phyloP scores from a whole-genome alignment of 139 green algal species.

The Tetradesmus lagerheimii region DNA sequence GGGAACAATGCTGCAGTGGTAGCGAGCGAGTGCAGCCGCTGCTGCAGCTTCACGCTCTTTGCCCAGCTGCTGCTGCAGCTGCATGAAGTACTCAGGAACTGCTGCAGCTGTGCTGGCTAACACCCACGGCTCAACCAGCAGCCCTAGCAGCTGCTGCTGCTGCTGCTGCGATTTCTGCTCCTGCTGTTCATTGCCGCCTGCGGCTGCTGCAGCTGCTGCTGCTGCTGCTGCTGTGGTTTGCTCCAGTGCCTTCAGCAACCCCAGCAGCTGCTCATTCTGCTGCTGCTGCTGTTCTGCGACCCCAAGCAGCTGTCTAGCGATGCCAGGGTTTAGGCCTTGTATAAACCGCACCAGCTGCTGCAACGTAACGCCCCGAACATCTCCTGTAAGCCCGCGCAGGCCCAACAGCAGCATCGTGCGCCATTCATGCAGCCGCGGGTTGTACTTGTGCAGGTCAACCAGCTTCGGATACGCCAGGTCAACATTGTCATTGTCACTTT shows the following conservation, averaged over 20 bases:
- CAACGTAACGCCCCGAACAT: not conserved
- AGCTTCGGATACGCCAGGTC: not conserved
- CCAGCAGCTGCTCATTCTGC: not conserved
- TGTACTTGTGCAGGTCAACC: not conserved
- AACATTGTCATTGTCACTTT: not conserved
- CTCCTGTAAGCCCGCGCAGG: not conserved
- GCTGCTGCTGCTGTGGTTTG: not conserved
- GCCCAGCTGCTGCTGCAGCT: conserved; percentile 8
- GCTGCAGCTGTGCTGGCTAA: not conserved
- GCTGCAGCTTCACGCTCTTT: not conserved
- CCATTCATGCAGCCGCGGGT: not conserved
- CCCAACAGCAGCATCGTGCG: not conserved
- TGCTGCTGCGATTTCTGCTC: not conserved
- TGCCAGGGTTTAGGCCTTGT: not conserved
- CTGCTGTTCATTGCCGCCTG: not conserved
- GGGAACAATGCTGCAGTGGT: conserved; percentile 14
- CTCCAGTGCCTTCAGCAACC: not conserved
- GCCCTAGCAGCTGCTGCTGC: conserved; percentile 7
- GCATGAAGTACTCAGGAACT: not conserved
- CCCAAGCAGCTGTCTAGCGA: conserved; percentile 13
- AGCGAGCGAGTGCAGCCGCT: not conserved
- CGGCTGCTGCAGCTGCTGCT: not conserved
- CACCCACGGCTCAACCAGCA: not conserved
- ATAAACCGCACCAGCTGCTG: conserved; percentile 26
- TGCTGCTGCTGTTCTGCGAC: not conserved